These are phyloP conservation scores for Fusarium pseudocircinatum DNA, from an alignment of 2,329 filamentous ascomycete genomes.

Conservation along the genomic window DNA sequence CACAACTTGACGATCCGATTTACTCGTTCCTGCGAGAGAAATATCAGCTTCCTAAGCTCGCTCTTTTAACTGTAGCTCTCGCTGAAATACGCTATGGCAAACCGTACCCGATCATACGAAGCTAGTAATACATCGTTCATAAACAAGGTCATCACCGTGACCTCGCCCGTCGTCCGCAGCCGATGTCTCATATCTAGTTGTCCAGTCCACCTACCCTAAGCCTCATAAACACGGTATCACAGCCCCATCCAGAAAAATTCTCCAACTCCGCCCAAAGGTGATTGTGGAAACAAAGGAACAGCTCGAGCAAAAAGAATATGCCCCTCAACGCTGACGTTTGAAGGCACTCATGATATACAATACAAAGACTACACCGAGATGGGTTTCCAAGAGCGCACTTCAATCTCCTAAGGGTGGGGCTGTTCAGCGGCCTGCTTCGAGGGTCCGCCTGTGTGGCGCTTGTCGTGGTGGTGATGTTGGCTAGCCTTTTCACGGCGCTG, in stretches of 20 bases:
- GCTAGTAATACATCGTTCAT: conserved; percentile 36
- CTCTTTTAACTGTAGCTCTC: conserved; percentile 35
- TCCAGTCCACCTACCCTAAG: conserved; percentile 15
- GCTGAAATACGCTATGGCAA: conserved; percentile 29
- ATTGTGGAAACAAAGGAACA: conserved; percentile 26
- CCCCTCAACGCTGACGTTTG: conserved; percentile 22
- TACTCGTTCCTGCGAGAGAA: conserved; percentile 15
- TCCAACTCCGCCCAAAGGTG: conserved; percentile 30
- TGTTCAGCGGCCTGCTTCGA: conserved; percentile 50
- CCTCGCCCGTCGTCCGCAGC: conserved; percentile 6
- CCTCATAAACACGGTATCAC: conserved; percentile 35
- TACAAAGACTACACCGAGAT: conserved; percentile 24
- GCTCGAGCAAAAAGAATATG: conserved; percentile 17
- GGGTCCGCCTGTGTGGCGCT: conserved; percentile 46
- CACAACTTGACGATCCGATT: conserved; percentile 2
- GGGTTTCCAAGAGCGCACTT: background rate
- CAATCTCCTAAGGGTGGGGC: conserved; percentile 19
- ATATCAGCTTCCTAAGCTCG: conserved; percentile 25
- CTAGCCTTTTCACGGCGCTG: conserved; percentile 84
- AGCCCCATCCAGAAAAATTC: conserved; percentile 23
- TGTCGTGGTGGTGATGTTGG: conserved; percentile 56
- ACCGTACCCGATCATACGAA: conserved; percentile 20
- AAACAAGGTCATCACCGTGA: conserved; percentile 1
- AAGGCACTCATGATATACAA: conserved; percentile 37
- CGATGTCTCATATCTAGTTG: conserved; percentile 9